Evolutionary conservation across 108 stramenopile genomes (phyloP).

Genomic region (Conticribra guillardii): DNA sequence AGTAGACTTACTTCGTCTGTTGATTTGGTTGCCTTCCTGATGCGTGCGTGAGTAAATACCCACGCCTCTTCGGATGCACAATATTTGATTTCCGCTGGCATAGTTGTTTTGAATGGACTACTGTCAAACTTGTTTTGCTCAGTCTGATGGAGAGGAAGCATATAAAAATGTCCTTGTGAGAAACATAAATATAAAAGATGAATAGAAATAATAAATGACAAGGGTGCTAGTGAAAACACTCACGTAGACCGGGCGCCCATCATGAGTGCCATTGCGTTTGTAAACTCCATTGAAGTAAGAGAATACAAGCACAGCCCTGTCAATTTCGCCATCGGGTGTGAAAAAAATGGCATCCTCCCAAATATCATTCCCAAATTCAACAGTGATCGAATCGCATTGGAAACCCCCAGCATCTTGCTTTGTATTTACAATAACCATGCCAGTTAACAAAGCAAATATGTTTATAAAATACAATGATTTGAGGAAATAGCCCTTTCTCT

Average conservation of each 20-base stretch:
- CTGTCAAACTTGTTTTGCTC: constrained; percentile 35
- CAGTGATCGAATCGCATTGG: constrained; percentile 18
- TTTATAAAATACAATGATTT: constrained; percentile 35
- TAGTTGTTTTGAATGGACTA: constrained; percentile 3
- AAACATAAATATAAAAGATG: not conserved
- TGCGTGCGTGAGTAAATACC: constrained; percentile 26
- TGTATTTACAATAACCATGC: constrained; percentile 14
- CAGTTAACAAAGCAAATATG: constrained; percentile 14
- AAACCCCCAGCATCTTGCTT: constrained; percentile 17
- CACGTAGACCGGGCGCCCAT: constrained; percentile 11
- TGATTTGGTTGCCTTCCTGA: constrained; percentile 4
- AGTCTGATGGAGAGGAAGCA: constrained; percentile 2
- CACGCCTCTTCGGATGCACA: constrained; percentile 37
- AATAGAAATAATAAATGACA: not conserved
- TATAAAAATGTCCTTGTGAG: not conserved
- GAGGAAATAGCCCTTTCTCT: constrained; percentile 23
- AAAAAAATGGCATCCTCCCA: constrained; percentile 34
- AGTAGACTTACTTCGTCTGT: not conserved
- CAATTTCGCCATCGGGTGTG: not conserved
- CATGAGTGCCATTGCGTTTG: constrained; percentile 16
- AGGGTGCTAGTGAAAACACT: too few relatives aligned
- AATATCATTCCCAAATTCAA: constrained; percentile 20
- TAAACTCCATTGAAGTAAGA: constrained; percentile 50
- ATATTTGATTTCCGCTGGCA: constrained; percentile 34
- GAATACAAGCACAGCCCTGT: not conserved